Conservation (phyloP, 2,329 filamentous ascomycete species). For the Piedraia hortae region DNA sequence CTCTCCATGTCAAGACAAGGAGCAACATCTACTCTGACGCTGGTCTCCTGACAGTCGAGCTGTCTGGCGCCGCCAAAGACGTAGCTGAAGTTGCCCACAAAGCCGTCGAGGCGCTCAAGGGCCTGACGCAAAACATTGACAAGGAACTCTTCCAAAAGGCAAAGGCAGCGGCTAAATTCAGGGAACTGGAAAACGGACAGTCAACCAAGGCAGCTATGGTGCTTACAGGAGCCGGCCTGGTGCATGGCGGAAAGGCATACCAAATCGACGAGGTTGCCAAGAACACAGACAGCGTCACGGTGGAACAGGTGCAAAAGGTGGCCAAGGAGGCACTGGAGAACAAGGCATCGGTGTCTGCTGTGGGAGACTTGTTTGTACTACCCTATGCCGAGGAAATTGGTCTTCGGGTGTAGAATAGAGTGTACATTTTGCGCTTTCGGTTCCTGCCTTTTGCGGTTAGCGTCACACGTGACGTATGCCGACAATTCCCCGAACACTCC, state of each 20-base stretch:
- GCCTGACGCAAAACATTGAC: conserved; percentile 39
- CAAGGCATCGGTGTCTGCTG: conserved; percentile 69
- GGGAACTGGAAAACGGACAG: conserved; percentile 58
- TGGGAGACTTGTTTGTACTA: conserved; percentile 74
- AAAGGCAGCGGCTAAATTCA: conserved; percentile 77
- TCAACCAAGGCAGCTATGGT: conserved; percentile 51
- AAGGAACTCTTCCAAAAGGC: conserved; percentile 82
- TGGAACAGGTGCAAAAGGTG: conserved; percentile 67
- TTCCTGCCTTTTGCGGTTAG: not conserved
- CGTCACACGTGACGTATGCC: not conserved
- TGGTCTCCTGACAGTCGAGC: conserved; percentile 60
- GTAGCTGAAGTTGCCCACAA: conserved; percentile 49
- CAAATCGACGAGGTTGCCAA: conserved; percentile 59
- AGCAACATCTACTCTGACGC: conserved; percentile 82
- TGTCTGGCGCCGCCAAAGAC: conserved; percentile 45
- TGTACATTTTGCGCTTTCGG: conserved; percentile 1
- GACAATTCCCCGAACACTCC: not conserved
- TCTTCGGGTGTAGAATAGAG: conserved; percentile 52
- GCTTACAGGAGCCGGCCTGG: conserved; percentile 56
- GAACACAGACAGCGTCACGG: conserved; percentile 52
- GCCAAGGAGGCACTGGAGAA: conserved; percentile 67
- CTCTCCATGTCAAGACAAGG: conserved; percentile 41
- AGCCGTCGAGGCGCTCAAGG: conserved; percentile 58
- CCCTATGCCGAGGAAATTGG: conserved; percentile 88
- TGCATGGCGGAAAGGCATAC: conserved; percentile 57